Evolutionary conservation across 768 basidiomycete species (phyloP), one percentile per base, ranked within the genome.

Genomic region (Trametes cubensis): DNA sequence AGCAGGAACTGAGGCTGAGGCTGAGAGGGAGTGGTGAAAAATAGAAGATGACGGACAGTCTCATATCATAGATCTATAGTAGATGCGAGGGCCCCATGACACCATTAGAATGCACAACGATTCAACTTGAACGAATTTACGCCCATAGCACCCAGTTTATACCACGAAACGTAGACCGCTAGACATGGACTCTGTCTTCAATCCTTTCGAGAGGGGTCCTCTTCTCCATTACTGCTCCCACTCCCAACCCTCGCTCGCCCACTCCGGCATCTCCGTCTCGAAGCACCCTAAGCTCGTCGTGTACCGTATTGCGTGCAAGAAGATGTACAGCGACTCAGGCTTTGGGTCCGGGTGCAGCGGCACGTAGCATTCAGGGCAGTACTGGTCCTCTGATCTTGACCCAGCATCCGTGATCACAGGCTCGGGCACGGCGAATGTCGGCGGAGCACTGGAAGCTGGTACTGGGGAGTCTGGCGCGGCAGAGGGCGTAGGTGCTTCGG

Each of bases 301-400:
- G 74, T 95, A 98, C 67, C 83, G 83, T 70, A 91, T 74, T 26
- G 97, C 95, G 70, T 99, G 97, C 70, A 99, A 76, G 76, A 95
- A 99, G 66, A 99, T 98, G 75, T 94, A 98, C 59, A 98, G 78
- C 63, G 86, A 86, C 72, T 95, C 93, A 2, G 95, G 95, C 69
- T 85, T 86, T 2, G 96, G 97, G 75, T 99, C 97, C 13, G 94
- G 93, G 60, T 95, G 88, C 25, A 98, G 76, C 17, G 97, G 97
- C 48, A 97, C 79, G 74, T 91, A 98, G 72, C 96, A 99, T 71
- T 94, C 92, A 1, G 84, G 79, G 72, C 96, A 99, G 76, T 93
- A 97, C 20, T 81, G 69, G 57, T 67, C 71, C n/a, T 73, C 68
- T 4, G 13, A 20, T 14, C 17, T 41, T 4, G 26, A n/a, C 41